These are phyloP conservation scores for Cystobasidium onofrii DNA, from an alignment of 768 basidiomycete genomes.

Conservation along the genomic window DNA sequence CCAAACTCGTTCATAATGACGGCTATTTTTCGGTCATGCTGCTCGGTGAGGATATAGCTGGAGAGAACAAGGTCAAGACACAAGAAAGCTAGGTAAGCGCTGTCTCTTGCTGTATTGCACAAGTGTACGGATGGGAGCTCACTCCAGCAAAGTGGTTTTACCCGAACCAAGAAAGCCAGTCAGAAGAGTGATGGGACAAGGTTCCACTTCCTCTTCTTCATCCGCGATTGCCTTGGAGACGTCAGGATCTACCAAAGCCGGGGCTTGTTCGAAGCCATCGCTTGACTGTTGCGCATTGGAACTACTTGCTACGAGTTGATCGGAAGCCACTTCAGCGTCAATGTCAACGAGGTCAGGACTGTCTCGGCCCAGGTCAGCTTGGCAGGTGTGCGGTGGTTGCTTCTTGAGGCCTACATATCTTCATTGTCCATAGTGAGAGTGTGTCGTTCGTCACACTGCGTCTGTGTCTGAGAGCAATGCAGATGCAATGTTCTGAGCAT, in stretches of 20 bases:
- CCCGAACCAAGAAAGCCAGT: slow-evolving; percentile 86
- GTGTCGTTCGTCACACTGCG: neutral
- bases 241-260: no score
- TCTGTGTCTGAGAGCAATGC: no score
- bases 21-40: slow-evolving; percentile 90
- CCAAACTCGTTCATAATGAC: slow-evolving; percentile 69
- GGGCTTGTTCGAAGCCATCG: neutral
- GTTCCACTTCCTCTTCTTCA: neutral
- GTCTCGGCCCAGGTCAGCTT: neutral
- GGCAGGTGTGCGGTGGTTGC: neutral
- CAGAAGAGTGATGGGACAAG: slow-evolving; percentile 73
- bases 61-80: neutral
- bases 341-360: neutral
- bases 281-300: neutral
- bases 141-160: slow-evolving; percentile 85
- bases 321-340: neutral
- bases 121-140: no score
- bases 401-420: neutral
- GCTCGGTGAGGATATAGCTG: slow-evolving; percentile 73
- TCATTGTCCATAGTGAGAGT: neutral
- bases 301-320: neutral
- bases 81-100: neutral
- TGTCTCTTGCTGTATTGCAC: no score
- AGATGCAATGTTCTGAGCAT: no score
- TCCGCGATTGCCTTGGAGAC: no score